phyloP scores from a whole-genome alignment of 352 stramenopile species.

The Phytophthora crassamura region DNA sequence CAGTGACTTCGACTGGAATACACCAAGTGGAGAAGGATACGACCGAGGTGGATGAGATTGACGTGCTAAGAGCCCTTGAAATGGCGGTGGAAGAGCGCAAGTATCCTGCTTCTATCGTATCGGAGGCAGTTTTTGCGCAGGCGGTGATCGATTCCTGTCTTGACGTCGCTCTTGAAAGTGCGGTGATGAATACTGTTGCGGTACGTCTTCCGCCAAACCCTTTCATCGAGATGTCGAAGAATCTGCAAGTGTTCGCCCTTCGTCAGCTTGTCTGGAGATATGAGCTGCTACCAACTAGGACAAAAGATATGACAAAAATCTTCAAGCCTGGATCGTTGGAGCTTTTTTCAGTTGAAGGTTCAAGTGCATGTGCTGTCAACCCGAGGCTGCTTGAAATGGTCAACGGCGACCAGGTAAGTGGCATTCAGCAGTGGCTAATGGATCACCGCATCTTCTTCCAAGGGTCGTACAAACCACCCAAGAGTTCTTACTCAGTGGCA shows the following conservation, averaged over 20 bases:
- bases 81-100: slow-evolving; percentile 32
- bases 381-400: slow-evolving; percentile 32
- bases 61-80: slow-evolving; percentile 45
- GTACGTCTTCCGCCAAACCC: slow-evolving; percentile 54
- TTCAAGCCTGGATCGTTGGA: not conserved
- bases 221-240: slow-evolving; percentile 46
- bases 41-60: slow-evolving; percentile 17
- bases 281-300: not conserved
- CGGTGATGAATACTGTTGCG: slow-evolving; percentile 55
- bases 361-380: slow-evolving; percentile 14
- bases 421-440: slow-evolving; percentile 33
- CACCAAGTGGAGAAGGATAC: not conserved
- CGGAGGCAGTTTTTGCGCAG: slow-evolving; percentile 55
- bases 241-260: slow-evolving; percentile 49
- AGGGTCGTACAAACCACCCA: slow-evolving; percentile 40
- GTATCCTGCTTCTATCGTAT: slow-evolving; percentile 49
- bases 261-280: slow-evolving; percentile 39
- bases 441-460: slow-evolving; percentile 25
- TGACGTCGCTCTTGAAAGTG: slow-evolving; percentile 58
- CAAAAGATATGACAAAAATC: slow-evolving; percentile 5
- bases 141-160: slow-evolving; percentile 51
- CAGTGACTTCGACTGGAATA: not conserved
- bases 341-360: slow-evolving; percentile 16
- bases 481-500: slow-evolving; percentile 48
- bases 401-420: slow-evolving; percentile 8